A percentile compares a stretch with the other conserved stretches of the same genome.
phyloP scores from a whole-genome alignment of 2,329 filamentous ascomycete species.

The Apiospora malaysiana region DNA sequence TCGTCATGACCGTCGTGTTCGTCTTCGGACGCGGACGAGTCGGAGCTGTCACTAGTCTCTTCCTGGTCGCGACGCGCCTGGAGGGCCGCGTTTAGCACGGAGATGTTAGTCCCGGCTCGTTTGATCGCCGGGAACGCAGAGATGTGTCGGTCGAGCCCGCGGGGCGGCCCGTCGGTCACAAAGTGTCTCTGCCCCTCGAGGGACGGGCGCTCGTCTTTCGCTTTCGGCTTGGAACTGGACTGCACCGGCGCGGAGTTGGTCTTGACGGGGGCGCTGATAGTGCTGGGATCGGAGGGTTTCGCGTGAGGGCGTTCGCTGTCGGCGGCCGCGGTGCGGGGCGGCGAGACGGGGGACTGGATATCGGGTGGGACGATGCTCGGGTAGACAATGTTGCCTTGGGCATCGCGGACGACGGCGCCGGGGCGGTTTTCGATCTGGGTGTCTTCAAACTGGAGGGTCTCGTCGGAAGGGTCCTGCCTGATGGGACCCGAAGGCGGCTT shows the following conservation, averaged over 20 bases:
- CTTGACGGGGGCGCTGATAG: constrained; percentile 25
- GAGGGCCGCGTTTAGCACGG: constrained; percentile 28
- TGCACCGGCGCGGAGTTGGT: constrained; percentile 27
- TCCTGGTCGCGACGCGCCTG: constrained; percentile 20
- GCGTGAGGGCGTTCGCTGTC: constrained; percentile 12
- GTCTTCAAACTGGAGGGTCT: constrained; percentile 26
- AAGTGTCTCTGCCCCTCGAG: constrained; percentile 27
- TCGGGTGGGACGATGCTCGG: constrained; percentile 35
- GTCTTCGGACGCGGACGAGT: constrained; percentile 31
- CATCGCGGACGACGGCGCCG: constrained; percentile 31
- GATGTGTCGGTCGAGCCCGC: constrained; percentile 20
- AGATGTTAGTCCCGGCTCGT: constrained; percentile 33
- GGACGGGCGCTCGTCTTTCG: constrained; percentile 25
- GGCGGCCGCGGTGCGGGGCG: constrained; percentile 24
- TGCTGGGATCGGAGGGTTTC: constrained; percentile 7
- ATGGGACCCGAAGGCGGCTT: constrained; percentile 36
- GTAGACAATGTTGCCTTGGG: constrained; percentile 32
- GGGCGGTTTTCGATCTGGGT: constrained; percentile 27
- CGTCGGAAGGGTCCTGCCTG: constrained; percentile 25
- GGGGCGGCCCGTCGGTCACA: constrained; percentile 30
- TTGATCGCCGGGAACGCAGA: constrained; percentile 29
- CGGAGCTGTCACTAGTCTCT: constrained; percentile 27
- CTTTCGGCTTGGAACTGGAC: neutral
- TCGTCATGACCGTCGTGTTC: constrained; percentile 27
- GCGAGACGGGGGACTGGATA: constrained; percentile 29